phyloP scores from a whole-genome alignment of 352 stramenopile species.

The Globisporangium canariense region DNA sequence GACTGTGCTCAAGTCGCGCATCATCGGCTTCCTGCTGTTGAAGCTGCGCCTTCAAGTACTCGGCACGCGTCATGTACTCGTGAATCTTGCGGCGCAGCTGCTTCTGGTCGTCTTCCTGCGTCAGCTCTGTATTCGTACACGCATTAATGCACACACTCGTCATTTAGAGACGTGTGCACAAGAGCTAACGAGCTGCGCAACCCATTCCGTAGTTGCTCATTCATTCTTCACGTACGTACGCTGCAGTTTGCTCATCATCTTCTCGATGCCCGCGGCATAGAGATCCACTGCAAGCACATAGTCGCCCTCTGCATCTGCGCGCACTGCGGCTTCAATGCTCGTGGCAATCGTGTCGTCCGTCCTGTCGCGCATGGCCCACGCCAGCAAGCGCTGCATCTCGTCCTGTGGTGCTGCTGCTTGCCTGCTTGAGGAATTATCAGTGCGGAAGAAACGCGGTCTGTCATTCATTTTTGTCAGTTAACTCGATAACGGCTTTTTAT shows the following conservation, averaged over 20 bases:
- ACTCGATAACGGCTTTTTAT: not conserved
- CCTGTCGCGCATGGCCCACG: conserved; percentile 6
- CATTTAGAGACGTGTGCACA: not conserved
- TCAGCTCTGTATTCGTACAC: conserved; percentile 25
- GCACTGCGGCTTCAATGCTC: conserved; percentile 48
- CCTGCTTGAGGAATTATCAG: not conserved
- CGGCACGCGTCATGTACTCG: conserved; percentile 76
- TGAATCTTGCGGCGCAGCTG: conserved; percentile 53
- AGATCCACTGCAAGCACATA: conserved; percentile 59
- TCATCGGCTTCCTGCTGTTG: not conserved
- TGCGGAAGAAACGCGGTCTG: conserved; percentile 2
- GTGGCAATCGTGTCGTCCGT: conserved; percentile 43
- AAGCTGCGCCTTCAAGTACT: conserved; percentile 50
- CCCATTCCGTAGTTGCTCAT: not conserved
- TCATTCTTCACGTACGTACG: conserved; percentile 32
- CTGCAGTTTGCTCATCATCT: conserved; percentile 59
- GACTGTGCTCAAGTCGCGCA: no score
- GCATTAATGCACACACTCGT: not conserved
- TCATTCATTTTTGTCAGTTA: conserved; percentile 13
- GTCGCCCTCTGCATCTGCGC: conserved; percentile 42
- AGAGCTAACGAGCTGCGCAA: not conserved
- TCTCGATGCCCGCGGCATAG: conserved; percentile 72
- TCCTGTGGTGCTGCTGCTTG: not conserved
- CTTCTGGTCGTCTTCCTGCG: conserved; percentile 30
- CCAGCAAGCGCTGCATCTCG: conserved; percentile 18